Evolutionary conservation across 2,329 filamentous ascomycete genomes (phyloP), one percentile per base, ranked within the genome.

Genomic region (Fusarium paranaense): DNA sequence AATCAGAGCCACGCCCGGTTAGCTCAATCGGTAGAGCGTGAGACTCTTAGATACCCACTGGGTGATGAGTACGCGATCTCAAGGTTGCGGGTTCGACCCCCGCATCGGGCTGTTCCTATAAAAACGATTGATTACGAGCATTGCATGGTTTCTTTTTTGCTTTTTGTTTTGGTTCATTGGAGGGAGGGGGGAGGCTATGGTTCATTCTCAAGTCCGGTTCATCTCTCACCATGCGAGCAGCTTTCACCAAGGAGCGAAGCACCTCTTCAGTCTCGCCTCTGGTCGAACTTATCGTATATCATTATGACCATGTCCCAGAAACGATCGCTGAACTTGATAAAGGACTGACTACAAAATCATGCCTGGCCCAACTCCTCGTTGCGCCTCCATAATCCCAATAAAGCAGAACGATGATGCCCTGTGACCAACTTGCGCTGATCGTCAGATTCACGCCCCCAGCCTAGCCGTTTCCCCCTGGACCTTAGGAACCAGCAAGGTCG

Each of bases 81-180:
- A 87, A 88, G 86, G 85, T 84, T 87, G 85, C 84, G 86, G 86
- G 88, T 89, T 88, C 86, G 86, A 87, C 81, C 82, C 82, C 82
- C 82, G 81, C 82, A 81, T 83, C 79, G 81, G 81, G 82, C 81
- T 82, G 38, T 82, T 83, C 81, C 81, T 82, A 82, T 81, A 78
- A 42, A 47, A 22, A 38, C 37, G 18, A 38, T 38, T 18, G 42
- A 47, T 47, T 18, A 10, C 5, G 22, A 47, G 5, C 42, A 10
- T 25, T 47, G 42, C 42, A 18, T 9, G 16, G 42, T 4, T 47
- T 47, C n/a, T 47, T 45, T 22, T 47, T 18, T 42, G 6, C 6
- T 9, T 14, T 1, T 42, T 7, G 40, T 14, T 1, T 42, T 7
- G 40, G n/a, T 20, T 22, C 38, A 40, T 40, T 22, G 22, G 22